phyloP scores from a whole-genome alignment of 2,329 filamentous ascomycete species.

The Alternaria ethzedia region DNA sequence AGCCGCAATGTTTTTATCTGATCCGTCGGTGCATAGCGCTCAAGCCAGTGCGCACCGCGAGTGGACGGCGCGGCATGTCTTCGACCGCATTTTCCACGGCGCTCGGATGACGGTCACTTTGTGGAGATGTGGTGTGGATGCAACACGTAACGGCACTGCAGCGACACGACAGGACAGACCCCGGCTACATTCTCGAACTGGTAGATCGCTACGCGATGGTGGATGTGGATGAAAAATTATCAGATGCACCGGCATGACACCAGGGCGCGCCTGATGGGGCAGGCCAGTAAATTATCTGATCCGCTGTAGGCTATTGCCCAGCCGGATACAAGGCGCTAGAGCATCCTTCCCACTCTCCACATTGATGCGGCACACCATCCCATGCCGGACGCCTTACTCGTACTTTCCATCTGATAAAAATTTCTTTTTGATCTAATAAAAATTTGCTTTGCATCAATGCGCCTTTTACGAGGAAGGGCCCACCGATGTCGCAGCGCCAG shows the following conservation, averaged over 20 bases:
- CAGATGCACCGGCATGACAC: slow-evolving; percentile 16
- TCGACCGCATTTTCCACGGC: slow-evolving; percentile 1
- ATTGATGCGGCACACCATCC: neutral
- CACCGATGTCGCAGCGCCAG: slow-evolving; percentile 27
- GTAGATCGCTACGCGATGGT: slow-evolving; percentile 2
- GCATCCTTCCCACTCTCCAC: slow-evolving; percentile 9
- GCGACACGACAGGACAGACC: neutral
- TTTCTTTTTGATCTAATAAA: slow-evolving; percentile 27
- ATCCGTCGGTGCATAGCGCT: slow-evolving; percentile 12
- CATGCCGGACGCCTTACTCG: neutral
- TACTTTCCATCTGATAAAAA: slow-evolving; percentile 32
- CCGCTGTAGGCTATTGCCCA: slow-evolving; percentile 2
- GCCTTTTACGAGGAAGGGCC: slow-evolving; percentile 3
- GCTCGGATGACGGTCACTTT: slow-evolving; percentile 20
- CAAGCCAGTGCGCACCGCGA: neutral
- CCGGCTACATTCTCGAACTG: neutral
- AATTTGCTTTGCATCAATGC: slow-evolving; percentile 14
- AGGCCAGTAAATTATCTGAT: slow-evolving; percentile 22
- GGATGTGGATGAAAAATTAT: neutral
- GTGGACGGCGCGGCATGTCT: neutral
- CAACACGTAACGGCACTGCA: slow-evolving; percentile 27
- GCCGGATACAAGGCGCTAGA: slow-evolving; percentile 11
- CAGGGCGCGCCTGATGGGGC: slow-evolving; percentile 5
- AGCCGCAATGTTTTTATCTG: slow-evolving; percentile 23
- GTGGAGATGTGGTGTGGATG: slow-evolving; percentile 11